Evolutionary conservation across 2,329 filamentous ascomycete genomes (phyloP).

Genomic region (Meredithiella fracta): DNA sequence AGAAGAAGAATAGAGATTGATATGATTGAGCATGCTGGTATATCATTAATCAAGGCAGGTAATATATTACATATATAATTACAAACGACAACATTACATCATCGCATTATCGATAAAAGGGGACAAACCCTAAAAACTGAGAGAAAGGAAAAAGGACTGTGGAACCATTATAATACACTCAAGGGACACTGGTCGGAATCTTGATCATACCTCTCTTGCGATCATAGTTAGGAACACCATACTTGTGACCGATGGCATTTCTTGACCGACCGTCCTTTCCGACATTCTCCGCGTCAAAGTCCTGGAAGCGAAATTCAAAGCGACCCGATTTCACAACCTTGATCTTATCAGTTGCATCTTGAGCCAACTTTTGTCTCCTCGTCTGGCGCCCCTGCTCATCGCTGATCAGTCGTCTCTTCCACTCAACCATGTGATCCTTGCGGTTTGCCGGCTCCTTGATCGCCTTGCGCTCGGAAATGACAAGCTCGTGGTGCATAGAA

Average conservation of each 20-base stretch:
- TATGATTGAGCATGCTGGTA: too few relatives aligned
- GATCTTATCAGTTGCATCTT: conserved; percentile 25
- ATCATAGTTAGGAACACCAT: conserved; percentile 46
- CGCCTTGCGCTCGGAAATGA: conserved; percentile 36
- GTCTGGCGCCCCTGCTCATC: conserved; percentile 7
- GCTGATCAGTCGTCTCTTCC: background rate
- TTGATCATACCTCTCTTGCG: conserved; percentile 47
- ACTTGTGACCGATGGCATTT: conserved; percentile 42
- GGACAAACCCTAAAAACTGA: too few relatives aligned
- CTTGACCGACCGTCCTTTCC: conserved; percentile 36
- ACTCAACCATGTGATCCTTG: conserved; percentile 1
- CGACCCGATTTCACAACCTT: conserved; percentile 33
- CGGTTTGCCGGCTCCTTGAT: conserved; percentile 20
- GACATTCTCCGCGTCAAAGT: conserved; percentile 39
- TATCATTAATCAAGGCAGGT: too few relatives aligned
- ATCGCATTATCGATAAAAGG: background rate
- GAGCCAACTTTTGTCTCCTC: conserved; percentile 20
- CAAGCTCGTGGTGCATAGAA: conserved; percentile 46
- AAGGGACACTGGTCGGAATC: conserved; percentile 48
- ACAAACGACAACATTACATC: background rate
- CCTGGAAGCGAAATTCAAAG: conserved; percentile 47
- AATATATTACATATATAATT: conserved; percentile 6
- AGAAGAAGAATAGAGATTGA: background rate
- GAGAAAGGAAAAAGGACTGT: background rate
- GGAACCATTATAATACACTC: conserved; percentile 16